A percentile compares a stretch with the other conserved stretches of the same genome.
Conservation (phyloP, 768 basidiomycete species). For the Dendrothele bispora region DNA sequence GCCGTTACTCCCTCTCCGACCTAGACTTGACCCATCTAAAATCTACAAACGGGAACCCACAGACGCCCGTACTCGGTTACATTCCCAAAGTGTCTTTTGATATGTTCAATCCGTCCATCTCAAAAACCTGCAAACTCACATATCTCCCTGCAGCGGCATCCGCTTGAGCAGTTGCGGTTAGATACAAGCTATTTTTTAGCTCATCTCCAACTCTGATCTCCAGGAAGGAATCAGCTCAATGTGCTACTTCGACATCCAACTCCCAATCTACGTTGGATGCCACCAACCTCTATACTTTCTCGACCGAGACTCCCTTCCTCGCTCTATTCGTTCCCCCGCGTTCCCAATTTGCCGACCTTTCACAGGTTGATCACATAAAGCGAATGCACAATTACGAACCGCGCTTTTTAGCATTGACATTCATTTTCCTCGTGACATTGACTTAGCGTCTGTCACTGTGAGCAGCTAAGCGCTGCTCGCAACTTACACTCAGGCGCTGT, state of each 20-base stretch:
- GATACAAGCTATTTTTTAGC: background rate
- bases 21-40: no score
- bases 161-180: background rate
- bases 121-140: background rate
- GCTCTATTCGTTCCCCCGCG: conserved; percentile 30
- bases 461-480: no score
- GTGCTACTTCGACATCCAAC: background rate
- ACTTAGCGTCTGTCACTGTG: no score
- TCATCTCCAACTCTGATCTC: background rate
- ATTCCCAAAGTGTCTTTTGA: no score
- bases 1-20: no score
- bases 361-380: conserved; percentile 78
- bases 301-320: conserved; percentile 47
- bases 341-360: conserved; percentile 60
- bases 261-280: conserved; percentile 33
- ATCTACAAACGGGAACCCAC: no score
- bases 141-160: background rate
- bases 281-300: conserved; percentile 44
- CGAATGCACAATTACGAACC: no score
- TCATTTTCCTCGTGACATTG: no score
- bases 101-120: no score
- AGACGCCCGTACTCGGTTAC: no score
- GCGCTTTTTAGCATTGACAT: no score
- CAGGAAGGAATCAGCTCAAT: background rate
- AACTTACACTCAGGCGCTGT: no score